Base-by-base conservation (phyloP, 805 yeast species). In the Metschnikowia koreensis region DNA sequence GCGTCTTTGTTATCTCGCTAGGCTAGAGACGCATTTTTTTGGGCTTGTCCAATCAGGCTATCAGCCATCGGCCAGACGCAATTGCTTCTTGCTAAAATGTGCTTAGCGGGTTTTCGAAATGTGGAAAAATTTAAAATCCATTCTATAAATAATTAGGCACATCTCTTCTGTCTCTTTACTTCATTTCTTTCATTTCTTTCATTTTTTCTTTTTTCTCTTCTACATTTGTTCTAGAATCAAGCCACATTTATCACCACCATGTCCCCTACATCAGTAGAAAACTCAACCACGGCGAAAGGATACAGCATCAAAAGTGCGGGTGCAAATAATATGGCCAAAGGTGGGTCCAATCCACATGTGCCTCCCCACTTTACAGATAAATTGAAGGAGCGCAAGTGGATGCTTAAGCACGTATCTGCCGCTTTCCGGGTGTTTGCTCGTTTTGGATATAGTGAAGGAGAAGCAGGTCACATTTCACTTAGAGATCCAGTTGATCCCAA, bases 401-500 rank as follows among this genome's bases (percentile, higher is more conserved):
- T 22, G 31, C 36, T 43, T 16, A 31, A 54, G 29, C 57, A 54
- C 39, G 43, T 41, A 10, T 43, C 49, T 7, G 54, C 40, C 1
- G 55, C 54, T 10, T 54, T 54, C 28, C 44, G 55, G 1, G 55
- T 54, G 7, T 54, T 54, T 34, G 54, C 55, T 13, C 36, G 57
- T 3, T 40, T 39, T 39, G 55, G 57, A 6, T 54, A 39, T 44
- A 41, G 48, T 17, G 55, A 54, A 44, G 55, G 57, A 5, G 46
- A 44, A 38, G 54, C 57, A 3, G 57, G 57, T 12, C 57, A 54
- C 33, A 51, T 54, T 15, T 48, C 55, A 9, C 8, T 54, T n/a
- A 28, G 55, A 5, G 57, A 54, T 39, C 57, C 57, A 2, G 57
- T 51, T 11, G 57, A 54, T 37, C 55, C 57, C 1, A 34, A 39